A percentile compares a stretch with the other conserved stretches of the same genome.
These are phyloP conservation scores for Hondaea fermentalgiana DNA, from an alignment of 108 stramenopile species.

Conservation along the genomic window DNA sequence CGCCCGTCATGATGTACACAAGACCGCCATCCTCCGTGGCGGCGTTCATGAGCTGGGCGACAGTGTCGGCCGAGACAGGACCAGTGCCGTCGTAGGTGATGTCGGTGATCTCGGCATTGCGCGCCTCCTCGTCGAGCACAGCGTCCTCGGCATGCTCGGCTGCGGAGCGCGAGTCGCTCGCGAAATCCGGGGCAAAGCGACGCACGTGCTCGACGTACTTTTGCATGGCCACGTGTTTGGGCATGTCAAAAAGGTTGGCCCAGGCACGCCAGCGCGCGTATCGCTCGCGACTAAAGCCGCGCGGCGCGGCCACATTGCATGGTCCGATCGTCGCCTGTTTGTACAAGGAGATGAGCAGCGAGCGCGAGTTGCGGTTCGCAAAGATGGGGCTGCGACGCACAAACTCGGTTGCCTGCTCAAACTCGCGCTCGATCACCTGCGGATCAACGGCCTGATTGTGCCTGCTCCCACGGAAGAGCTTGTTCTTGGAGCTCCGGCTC, in stretches of 20 bases:
- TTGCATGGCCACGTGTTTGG: neutral
- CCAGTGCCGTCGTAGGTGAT: neutral
- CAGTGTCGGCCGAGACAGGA: neutral
- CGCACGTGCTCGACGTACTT: neutral
- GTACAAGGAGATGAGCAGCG: neutral
- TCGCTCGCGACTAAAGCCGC: neutral
- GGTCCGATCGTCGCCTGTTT: neutral
- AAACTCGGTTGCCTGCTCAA: neutral
- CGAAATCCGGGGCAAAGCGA: neutral
- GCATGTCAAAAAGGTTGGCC: neutral
- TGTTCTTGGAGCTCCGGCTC: neutral
- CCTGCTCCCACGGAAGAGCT: neutral
- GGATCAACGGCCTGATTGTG: neutral
- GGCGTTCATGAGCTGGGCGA: neutral
- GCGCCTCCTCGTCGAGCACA: neutral
- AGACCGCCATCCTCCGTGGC: neutral
- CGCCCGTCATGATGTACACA: neutral
- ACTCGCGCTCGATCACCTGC: neutral
- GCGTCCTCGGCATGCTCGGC: neutral
- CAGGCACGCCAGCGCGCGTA: neutral
- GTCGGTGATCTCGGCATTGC: neutral
- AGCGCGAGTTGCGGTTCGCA: neutral
- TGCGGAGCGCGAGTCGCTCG: neutral
- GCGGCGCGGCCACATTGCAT: neutral
- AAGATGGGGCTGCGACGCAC: neutral